These are phyloP conservation scores for Rhododendron kiyosumense DNA, from an alignment of 148 eudicot species.

Conservation along the genomic window DNA sequence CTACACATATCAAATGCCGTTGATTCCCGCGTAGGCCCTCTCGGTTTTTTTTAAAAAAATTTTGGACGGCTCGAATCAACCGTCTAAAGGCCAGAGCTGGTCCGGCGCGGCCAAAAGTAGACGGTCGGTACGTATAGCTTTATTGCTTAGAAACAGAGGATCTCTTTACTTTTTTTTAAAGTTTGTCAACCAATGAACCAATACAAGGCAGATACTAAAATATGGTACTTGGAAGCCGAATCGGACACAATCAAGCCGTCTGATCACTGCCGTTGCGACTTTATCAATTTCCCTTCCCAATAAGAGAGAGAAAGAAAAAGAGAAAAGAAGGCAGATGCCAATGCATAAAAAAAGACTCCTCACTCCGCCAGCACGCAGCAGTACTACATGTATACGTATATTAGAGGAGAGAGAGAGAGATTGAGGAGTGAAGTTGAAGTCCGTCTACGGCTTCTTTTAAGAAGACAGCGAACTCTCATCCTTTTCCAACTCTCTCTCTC, in stretches of 20 bases:
- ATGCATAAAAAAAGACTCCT: not conserved
- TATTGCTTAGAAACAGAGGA: not conserved
- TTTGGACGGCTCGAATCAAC: too few relatives aligned
- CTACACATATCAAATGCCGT: too few relatives aligned
- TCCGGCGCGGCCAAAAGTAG: too few relatives aligned
- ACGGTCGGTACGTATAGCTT: too few relatives aligned
- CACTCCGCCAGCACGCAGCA: not conserved
- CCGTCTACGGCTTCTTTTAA: slow-evolving; percentile 5
- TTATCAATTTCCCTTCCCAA: slow-evolving; percentile 19
- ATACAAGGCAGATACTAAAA: not conserved
- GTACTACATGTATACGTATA: not conserved
- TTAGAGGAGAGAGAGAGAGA: not conserved
- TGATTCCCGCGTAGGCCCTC: too few relatives aligned
- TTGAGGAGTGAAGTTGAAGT: slow-evolving; percentile 14
- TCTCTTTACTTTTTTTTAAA: too few relatives aligned
- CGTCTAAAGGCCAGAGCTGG: too few relatives aligned
- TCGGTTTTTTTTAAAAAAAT: too few relatives aligned
- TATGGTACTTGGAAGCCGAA: not conserved
- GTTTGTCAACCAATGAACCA: not conserved
- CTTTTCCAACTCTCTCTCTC: not conserved
- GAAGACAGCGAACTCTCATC: slow-evolving; percentile 23
- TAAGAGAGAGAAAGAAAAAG: not conserved
- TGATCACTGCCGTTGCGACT: not conserved
- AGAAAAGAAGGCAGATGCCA: not conserved
- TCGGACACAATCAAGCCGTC: not conserved